Evolutionary conservation across 768 basidiomycete species (phyloP).

Genomic region (Tremella mesenterica): DNA sequence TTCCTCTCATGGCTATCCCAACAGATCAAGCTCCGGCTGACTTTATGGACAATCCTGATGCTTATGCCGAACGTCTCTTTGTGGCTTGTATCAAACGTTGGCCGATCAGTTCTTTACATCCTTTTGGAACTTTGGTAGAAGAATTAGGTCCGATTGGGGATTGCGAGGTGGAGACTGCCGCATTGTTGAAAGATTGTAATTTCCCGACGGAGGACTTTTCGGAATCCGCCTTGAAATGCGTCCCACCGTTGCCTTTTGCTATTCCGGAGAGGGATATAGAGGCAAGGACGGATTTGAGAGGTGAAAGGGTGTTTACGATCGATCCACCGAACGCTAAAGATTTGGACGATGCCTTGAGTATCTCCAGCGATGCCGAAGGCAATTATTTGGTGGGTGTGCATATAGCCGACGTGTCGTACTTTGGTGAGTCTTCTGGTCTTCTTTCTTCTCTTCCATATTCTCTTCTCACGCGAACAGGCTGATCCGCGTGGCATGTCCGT

Average conservation of each 20-base stretch:
- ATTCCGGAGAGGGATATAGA: conserved; percentile 85
- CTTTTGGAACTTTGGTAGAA: conserved; percentile 95
- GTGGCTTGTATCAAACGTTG: conserved; percentile 98
- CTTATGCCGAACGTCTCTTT: conserved; percentile 81
- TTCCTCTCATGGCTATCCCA: conserved; percentile 95
- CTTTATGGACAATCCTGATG: conserved; percentile 89
- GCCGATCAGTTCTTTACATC: conserved; percentile 85
- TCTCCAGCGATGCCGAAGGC: conserved; percentile 81
- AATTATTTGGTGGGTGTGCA: conserved; percentile 91
- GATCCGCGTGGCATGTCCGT: too few relatives aligned
- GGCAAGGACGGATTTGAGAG: conserved; percentile 75
- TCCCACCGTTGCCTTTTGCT: conserved; percentile 81
- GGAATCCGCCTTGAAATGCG: conserved; percentile 86
- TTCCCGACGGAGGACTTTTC: conserved; percentile 97
- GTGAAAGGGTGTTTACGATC: conserved; percentile 81
- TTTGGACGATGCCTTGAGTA: conserved; percentile 86
- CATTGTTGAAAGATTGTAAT: conserved; percentile 95
- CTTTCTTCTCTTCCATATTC: too few relatives aligned
- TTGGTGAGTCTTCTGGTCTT: too few relatives aligned
- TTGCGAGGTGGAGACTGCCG: conserved; percentile 94
- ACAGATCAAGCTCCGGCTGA: conserved; percentile 94
- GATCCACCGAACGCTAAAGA: conserved; percentile 85
- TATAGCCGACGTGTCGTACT: conserved; percentile 90
- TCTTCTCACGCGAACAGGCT: too few relatives aligned
- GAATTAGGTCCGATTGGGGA: conserved; percentile 98